These are phyloP conservation scores for Saxophila tyrrhenica DNA, from an alignment of 495 filamentous ascomycete genomes.

Conservation along the genomic window DNA sequence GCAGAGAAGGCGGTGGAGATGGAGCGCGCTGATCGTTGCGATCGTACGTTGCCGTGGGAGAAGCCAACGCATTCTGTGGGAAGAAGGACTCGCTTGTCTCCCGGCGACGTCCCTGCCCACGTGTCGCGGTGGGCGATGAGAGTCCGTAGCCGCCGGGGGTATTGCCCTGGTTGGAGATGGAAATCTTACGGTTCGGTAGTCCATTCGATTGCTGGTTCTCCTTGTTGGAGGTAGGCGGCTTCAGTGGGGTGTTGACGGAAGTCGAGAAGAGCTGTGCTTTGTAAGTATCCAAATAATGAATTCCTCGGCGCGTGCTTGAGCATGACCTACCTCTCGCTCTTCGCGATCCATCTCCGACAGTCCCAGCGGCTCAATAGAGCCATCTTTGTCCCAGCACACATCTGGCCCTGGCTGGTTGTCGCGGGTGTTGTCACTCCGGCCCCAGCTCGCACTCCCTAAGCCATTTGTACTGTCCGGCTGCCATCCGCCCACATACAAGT, in stretches of 20 bases:
- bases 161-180: conserved; percentile 51
- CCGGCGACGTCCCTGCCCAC: conserved; percentile 66
- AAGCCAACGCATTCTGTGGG: conserved; percentile 41
- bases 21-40: conserved; percentile 49
- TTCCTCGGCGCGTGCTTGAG: not conserved
- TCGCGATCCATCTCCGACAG: conserved; percentile 67
- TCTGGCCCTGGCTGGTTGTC: conserved; percentile 57
- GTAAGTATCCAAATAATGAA: not conserved
- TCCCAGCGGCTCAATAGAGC: conserved; percentile 58
- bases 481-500: conserved; percentile 66
- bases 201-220: conserved; percentile 48
- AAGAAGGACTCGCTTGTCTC: conserved; percentile 69
- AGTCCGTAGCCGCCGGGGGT: conserved; percentile 36
- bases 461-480: conserved; percentile 58
- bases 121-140: conserved; percentile 52
- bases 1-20: conserved; percentile 52
- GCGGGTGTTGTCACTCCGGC: conserved; percentile 50
- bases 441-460: conserved; percentile 56
- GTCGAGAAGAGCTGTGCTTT: conserved; percentile 53
- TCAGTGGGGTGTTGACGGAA: conserved; percentile 87
- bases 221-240: conserved; percentile 66
- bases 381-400: conserved; percentile 80
- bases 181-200: conserved; percentile 54
- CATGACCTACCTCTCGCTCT: conserved; percentile 62
- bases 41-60: conserved; percentile 43